These are phyloP conservation scores for Geotrichum carabidarum DNA, from an alignment of 1,139 yeast species.

Conservation along the genomic window DNA sequence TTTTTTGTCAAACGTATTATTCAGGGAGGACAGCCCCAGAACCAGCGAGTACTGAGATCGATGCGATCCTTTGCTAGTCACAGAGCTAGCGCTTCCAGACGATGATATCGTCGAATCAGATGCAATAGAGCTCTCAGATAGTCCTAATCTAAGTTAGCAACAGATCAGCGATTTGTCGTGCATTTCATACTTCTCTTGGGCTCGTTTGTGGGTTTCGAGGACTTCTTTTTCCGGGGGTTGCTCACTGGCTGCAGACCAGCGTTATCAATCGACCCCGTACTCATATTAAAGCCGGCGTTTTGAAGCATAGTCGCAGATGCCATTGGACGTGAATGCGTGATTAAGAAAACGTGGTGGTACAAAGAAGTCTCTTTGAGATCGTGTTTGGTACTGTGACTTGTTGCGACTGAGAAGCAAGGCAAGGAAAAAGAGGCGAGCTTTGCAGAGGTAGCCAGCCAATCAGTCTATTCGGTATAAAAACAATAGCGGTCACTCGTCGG, in stretches of 20 bases:
- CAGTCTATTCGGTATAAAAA: too few relatives aligned
- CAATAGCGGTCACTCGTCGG: too few relatives aligned
- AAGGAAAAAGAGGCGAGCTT: too few relatives aligned
- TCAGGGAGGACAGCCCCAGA: constrained; percentile 66
- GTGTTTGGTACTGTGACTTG: too few relatives aligned
- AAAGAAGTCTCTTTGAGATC: too few relatives aligned
- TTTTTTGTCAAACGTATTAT: constrained; percentile 78
- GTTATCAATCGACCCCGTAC: neutral
- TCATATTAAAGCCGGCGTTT: neutral
- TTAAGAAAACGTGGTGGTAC: neutral
- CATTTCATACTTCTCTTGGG: constrained; percentile 2
- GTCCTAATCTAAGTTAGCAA: neutral
- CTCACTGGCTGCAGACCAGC: neutral
- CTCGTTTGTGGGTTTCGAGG: constrained; percentile 5
- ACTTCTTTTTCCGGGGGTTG: neutral
- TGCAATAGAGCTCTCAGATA: neutral
- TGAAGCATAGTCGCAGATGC: constrained; percentile 5
- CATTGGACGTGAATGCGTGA: neutral
- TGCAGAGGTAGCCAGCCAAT: too few relatives aligned
- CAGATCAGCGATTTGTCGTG: neutral
- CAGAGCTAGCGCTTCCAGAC: neutral
- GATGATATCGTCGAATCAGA: constrained; percentile 2
- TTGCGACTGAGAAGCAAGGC: too few relatives aligned
- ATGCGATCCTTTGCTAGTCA: constrained; percentile 15
- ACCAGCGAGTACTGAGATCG: constrained; percentile 42